Evolutionary conservation across 2,329 filamentous ascomycete species (phyloP).

Genomic region (Arthrinium phaeospermum): DNA sequence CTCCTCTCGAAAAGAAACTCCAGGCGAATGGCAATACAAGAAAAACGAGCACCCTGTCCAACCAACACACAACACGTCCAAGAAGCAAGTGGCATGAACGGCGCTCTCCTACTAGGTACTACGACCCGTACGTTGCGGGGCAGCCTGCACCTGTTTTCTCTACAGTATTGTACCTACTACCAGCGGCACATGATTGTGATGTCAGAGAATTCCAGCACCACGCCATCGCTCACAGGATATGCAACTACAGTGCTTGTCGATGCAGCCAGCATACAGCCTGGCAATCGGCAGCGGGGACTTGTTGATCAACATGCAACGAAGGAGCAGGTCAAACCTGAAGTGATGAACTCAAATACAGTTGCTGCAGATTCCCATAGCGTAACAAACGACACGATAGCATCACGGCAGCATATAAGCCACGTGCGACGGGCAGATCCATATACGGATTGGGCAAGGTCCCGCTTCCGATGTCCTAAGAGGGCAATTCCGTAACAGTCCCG

Average conservation of each 20-base stretch:
- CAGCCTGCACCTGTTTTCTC: neutral
- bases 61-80: neutral
- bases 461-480: neutral
- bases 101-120: neutral
- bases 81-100: neutral
- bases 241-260: neutral
- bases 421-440: neutral
- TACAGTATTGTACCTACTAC: neutral
- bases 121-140: neutral
- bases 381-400: neutral
- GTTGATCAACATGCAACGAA: neutral
- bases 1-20: neutral
- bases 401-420: neutral
- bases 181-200: neutral
- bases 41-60: neutral
- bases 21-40: neutral
- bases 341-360: neutral
- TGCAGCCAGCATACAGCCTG: neutral
- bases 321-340: neutral
- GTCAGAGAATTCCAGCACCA: neutral
- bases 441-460: conserved; percentile 7
- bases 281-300: neutral
- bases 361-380: neutral
- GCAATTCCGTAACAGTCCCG: neutral
- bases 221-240: neutral